Evolutionary conservation across 352 stramenopile species (phyloP).

Genomic region (Phytophthora constricta): DNA sequence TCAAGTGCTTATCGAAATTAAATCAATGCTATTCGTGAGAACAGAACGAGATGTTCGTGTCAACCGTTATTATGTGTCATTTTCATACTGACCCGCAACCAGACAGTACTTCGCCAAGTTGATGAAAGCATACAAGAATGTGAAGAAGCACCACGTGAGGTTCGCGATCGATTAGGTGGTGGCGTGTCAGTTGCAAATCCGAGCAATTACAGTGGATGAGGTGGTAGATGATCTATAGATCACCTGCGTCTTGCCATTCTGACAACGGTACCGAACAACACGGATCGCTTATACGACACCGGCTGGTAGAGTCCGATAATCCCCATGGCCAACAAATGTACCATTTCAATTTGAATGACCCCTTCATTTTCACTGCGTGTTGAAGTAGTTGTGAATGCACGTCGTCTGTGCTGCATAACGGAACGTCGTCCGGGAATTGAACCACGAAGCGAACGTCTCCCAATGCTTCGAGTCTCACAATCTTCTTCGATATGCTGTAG

Average conservation of each 20-base stretch:
- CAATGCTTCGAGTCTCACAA: slow-evolving; percentile 10
- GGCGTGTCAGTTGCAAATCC: slow-evolving; percentile 23
- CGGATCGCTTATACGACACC: slow-evolving; percentile 23
- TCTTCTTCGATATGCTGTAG: slow-evolving; percentile 15
- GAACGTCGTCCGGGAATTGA: slow-evolving; percentile 21
- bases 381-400: slow-evolving; percentile 28
- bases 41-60: no score
- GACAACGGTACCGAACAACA: slow-evolving; percentile 32
- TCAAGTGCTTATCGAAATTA: no score
- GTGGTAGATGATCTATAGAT: no score
- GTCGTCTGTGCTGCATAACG: slow-evolving; percentile 11
- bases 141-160: slow-evolving; percentile 30
- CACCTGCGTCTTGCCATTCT: slow-evolving; percentile 28
- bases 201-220: slow-evolving; percentile 32
- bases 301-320: slow-evolving; percentile 21
- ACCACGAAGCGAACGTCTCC: slow-evolving; percentile 22
- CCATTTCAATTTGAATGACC: slow-evolving; percentile 6
- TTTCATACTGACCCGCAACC: no score
- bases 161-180: slow-evolving; percentile 24
- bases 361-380: slow-evolving; percentile 17
- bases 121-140: slow-evolving; percentile 23
- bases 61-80: no score
- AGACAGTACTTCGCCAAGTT: slow-evolving; percentile 6
- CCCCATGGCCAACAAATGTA: slow-evolving; percentile 22
- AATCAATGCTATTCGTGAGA: no score